Conservation (phyloP, 2,329 filamentous ascomycete genomes). For the Trichophyton rubrum region DNA sequence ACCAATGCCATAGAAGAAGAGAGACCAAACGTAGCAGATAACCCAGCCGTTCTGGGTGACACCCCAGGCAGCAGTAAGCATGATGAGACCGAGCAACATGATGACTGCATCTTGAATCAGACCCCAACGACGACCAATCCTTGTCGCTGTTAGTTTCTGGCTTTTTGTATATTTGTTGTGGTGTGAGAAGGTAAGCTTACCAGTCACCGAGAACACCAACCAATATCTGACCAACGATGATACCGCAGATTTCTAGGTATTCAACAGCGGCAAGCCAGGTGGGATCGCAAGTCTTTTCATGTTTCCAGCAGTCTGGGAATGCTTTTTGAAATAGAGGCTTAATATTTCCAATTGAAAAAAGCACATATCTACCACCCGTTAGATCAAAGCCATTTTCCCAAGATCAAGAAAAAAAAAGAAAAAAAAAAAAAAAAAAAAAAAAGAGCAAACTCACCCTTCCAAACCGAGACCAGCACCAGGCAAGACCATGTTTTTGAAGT, state of each 20-base stretch:
- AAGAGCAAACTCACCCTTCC: constrained; percentile 48
- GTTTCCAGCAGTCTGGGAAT: constrained; percentile 69
- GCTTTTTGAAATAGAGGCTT: constrained; percentile 64
- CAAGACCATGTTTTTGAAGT: constrained; percentile 80
- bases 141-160: constrained; percentile 21
- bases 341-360: constrained; percentile 94
- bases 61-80: constrained; percentile 88
- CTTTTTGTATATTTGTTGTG: too few species aligned
- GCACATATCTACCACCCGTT: constrained; percentile 54
- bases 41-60: constrained; percentile 82
- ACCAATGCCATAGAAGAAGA: constrained; percentile 75
- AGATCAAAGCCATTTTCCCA: background rate
- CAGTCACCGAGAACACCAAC: constrained; percentile 71
- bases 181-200: constrained; percentile 22
- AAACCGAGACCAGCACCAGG: constrained; percentile 84
- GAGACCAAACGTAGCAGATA: constrained; percentile 88
- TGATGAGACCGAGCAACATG: constrained; percentile 86
- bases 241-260: constrained; percentile 86
- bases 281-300: constrained; percentile 52
- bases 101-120: constrained; percentile 88
- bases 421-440: background rate
- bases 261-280: constrained; percentile 77
- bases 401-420: background rate
- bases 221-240: constrained; percentile 82
- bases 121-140: constrained; percentile 86